Conservation (phyloP, 2,329 filamentous ascomycete species). For the Arthroderma sp. region DNA sequence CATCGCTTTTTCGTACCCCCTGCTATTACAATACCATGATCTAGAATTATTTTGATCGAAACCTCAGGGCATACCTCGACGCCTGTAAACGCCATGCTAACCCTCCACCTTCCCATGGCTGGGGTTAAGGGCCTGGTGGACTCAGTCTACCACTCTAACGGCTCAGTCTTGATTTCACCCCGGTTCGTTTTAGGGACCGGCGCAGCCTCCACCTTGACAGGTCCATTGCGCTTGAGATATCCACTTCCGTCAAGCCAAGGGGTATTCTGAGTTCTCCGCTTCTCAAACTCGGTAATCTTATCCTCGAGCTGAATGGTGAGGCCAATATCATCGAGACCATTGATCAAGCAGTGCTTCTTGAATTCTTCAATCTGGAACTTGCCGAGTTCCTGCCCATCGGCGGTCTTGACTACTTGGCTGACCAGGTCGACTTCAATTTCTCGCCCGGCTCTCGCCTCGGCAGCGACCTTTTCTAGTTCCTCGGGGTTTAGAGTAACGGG, state of each 20-base stretch:
- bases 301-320: slow-evolving; percentile 85
- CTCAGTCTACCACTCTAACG: slow-evolving; percentile 63
- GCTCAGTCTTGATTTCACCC: slow-evolving; percentile 70
- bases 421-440: slow-evolving; percentile 85
- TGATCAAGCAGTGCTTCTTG: slow-evolving; percentile 83
- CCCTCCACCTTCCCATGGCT: too few relatives aligned
- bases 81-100: too few relatives aligned
- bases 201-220: slow-evolving; percentile 50
- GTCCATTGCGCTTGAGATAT: slow-evolving; percentile 53
- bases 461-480: slow-evolving; percentile 56
- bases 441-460: slow-evolving; percentile 62
- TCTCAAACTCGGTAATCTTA: slow-evolving; percentile 76
- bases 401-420: slow-evolving; percentile 69
- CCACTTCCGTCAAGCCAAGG: slow-evolving; percentile 85
- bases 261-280: slow-evolving; percentile 59
- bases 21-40: too few relatives aligned
- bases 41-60: too few relatives aligned
- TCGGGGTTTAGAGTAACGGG: slow-evolving; percentile 60
- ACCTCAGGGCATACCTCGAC: too few relatives aligned
- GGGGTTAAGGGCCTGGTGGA: too few relatives aligned
- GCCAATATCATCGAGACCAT: slow-evolving; percentile 91
- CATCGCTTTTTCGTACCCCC: too few relatives aligned
- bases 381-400: slow-evolving; percentile 58
- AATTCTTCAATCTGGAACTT: slow-evolving; percentile 84
- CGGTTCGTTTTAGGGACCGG: slow-evolving; percentile 80